Evolutionary conservation across 192 early-diverging fungal genomes (phyloP).

Genomic region (Coemansia guatemalensis): DNA sequence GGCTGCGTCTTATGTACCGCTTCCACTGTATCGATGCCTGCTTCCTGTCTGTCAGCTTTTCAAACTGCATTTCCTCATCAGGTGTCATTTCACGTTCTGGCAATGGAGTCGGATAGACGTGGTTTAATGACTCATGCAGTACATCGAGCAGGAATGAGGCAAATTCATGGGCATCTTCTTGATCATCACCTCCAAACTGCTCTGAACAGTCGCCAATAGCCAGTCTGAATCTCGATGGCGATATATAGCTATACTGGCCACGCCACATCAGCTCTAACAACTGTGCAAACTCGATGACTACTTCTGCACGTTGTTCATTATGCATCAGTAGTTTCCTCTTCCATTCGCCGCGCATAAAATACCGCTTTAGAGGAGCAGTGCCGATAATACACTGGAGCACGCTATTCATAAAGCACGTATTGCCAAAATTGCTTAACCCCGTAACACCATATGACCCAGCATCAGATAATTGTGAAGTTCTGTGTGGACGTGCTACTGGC

Average conservation of each 20-base stretch:
- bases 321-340: conserved; percentile 34
- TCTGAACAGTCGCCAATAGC: conserved; percentile 72
- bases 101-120: conserved; percentile 52
- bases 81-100: conserved; percentile 43
- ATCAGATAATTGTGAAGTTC: conserved; percentile 33
- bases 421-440: conserved; percentile 78
- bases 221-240: conserved; percentile 76
- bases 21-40: conserved; percentile 72
- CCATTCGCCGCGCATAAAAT: conserved; percentile 65
- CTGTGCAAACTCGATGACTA: conserved; percentile 75
- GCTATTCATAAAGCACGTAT: conserved; percentile 87
- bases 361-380: conserved; percentile 68
- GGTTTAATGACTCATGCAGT: conserved; percentile 91
- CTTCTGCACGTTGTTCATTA: conserved; percentile 64
- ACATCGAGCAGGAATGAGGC: conserved; percentile 85
- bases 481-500: conserved; percentile 3
- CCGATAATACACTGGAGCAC: conserved; percentile 77
- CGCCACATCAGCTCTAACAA: conserved; percentile 84
- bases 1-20: conserved; percentile 69
- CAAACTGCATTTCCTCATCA: conserved; percentile 62
- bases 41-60: conserved; percentile 62
- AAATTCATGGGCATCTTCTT: conserved; percentile 98
- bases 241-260: conserved; percentile 71
- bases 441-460: conserved; percentile 61
- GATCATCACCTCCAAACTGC: conserved; percentile 85